phyloP scores from a whole-genome alignment of 805 yeast genomes.

The Isabelozyma gotoi region DNA sequence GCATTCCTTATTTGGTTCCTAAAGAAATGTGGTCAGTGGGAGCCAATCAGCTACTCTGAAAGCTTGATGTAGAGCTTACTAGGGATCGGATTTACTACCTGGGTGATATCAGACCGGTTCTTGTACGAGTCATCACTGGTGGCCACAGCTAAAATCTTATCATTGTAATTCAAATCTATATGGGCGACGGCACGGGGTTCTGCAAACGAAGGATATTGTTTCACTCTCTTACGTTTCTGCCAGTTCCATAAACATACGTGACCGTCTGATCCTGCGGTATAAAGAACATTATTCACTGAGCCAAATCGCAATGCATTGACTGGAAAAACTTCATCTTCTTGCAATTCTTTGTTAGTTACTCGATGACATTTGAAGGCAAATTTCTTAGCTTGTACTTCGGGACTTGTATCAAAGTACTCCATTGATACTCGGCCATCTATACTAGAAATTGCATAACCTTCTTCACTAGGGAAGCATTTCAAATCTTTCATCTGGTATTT shows the following conservation, averaged over 20 bases:
- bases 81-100: conserved; percentile 6
- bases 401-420: conserved; percentile 58
- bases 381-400: conserved; percentile 41
- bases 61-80: conserved; percentile 17
- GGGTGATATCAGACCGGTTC: conserved; percentile 6
- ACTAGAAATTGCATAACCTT: conserved; percentile 67
- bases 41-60: conserved; percentile 3
- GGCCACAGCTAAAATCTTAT: conserved; percentile 31
- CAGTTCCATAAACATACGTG: conserved; percentile 52
- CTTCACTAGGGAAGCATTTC: conserved; percentile 49
- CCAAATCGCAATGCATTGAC: conserved; percentile 50
- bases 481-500: conserved; percentile 63
- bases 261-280: conserved; percentile 55
- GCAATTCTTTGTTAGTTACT: conserved; percentile 29
- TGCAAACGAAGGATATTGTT: conserved; percentile 35
- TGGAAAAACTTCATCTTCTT: conserved; percentile 52
- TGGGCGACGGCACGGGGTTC: conserved; percentile 23
- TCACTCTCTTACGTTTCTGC: conserved; percentile 42
- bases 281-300: conserved; percentile 34
- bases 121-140: conserved; percentile 45
- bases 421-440: conserved; percentile 83
- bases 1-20: too few relatives aligned
- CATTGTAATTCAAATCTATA: conserved; percentile 15
- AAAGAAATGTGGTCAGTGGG: too few relatives aligned
- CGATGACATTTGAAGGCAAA: conserved; percentile 87